Base-by-base conservation (phyloP, 441 rosid species). In the Populus trichocarpa region DNA sequence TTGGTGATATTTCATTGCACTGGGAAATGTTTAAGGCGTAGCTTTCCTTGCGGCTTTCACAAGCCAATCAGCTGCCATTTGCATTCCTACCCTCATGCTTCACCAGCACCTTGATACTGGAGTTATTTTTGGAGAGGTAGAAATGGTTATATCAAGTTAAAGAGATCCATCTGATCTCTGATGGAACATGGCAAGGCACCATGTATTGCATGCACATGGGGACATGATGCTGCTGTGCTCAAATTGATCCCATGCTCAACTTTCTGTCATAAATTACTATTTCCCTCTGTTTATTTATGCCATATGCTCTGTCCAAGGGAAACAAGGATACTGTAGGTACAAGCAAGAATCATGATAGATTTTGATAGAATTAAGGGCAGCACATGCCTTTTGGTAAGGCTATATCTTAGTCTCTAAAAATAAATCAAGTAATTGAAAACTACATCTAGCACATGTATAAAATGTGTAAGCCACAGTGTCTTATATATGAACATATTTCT, bases 401-500 rank as follows among this genome's bases (percentile, higher is more conserved):
- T 53, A 53, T 53, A 16, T 6, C 7, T 53, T 6, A 6, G 61
- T 18, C n/a, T 42, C 50, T 10, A 53, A 35, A 18, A 26, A 32
- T 13, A 61, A 5, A 18, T 5, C 7, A 3, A 30, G 32, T 3
- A 63, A 63, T 35, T 33, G 50, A 73, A 16, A 73, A 73, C 8
- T 53, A 53, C 13, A 53, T 70, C 33, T 35, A 46, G 36, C 63
- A 67, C 71, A 53, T 20, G 26, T 42, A 35, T 69, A 46, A 11
- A 61, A 65, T 2, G 18, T 50, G 33, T 6, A 20, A 8, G 6
- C 30, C 59, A 26, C 74, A 40, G 2, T 22, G 38, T 79, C 74
- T 75, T 74, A 69, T 78, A 57, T 81, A 79, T 33, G 0, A 71
- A 74, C 63, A 78, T 63, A 32, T 65, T 25, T 67, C 38, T 59